These are phyloP conservation scores for Celoporthe dispersa DNA, from an alignment of 2,329 filamentous ascomycete genomes.

Conservation along the genomic window DNA sequence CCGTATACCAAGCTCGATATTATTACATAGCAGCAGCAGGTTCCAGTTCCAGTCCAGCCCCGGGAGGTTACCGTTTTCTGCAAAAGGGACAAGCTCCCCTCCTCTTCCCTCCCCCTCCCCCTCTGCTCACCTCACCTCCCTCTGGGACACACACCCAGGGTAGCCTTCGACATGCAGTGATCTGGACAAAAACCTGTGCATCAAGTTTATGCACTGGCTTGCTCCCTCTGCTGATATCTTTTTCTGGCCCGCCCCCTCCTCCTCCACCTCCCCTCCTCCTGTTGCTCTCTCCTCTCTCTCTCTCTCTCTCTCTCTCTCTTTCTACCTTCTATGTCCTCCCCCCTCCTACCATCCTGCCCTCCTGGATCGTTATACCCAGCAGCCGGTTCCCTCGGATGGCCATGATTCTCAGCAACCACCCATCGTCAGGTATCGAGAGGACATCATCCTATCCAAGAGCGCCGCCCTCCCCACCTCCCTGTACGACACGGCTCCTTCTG, in stretches of 20 bases:
- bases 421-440: not conserved
- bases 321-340: not conserved
- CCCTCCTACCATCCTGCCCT: not conserved
- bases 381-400: not conserved
- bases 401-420: constrained; percentile 4
- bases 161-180: not conserved
- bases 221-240: constrained; percentile 1
- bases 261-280: not conserved
- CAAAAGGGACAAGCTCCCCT: constrained; percentile 28
- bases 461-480: not conserved
- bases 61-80: constrained; percentile 13
- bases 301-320: not conserved
- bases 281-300: not conserved
- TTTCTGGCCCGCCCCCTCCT: not conserved
- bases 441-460: constrained; percentile 1
- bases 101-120: not conserved
- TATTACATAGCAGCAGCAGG: constrained; percentile 18
- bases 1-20: constrained; percentile 22
- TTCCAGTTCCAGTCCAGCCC: constrained; percentile 14
- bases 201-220: constrained; percentile 2
- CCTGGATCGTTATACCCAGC: too few relatives aligned
- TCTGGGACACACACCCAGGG: not conserved
- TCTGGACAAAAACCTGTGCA: not conserved
- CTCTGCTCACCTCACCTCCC: not conserved
- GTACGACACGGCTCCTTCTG: constrained; percentile 17